Evolutionary conservation across 768 basidiomycete species (phyloP).

Genomic region (Mycena venus): DNA sequence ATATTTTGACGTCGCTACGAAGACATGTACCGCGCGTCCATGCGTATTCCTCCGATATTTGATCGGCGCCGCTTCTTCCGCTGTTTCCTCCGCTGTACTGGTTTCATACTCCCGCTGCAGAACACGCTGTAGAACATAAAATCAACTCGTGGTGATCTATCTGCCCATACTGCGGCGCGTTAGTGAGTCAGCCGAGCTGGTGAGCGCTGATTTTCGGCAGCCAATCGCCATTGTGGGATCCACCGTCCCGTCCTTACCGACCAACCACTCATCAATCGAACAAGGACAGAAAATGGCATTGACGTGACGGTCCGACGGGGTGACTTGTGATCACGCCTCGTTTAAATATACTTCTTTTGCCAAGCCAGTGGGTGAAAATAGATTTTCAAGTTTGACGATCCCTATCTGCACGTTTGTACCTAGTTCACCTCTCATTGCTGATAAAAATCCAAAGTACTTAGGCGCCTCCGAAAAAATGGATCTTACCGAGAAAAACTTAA

Average conservation of each 20-base stretch:
- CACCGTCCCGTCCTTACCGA: not conserved
- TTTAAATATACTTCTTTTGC: not conserved
- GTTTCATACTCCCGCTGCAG: not conserved
- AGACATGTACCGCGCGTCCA: not conserved
- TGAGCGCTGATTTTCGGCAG: constrained; percentile 13
- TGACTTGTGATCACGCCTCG: not conserved
- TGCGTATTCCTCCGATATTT: not conserved
- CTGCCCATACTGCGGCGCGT: not conserved
- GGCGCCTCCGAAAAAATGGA: not conserved
- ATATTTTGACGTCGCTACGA: not conserved
- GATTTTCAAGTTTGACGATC: not conserved
- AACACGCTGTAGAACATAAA: not conserved
- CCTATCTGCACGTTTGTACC: not conserved
- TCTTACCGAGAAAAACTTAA: not conserved
- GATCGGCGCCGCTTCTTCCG: not conserved
- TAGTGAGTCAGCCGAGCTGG: not conserved
- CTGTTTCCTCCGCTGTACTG: not conserved
- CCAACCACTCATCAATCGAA: not conserved
- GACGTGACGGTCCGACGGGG: constrained; percentile 13
- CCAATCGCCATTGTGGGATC: no score
- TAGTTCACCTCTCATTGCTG: not conserved
- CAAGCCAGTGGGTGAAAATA: not conserved
- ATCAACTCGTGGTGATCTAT: not conserved
- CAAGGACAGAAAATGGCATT: constrained; percentile 1
- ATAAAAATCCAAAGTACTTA: not conserved